Percentiles rank a stretch among this genome's conserved stretches.
Evolutionary conservation across 345 rosid genomes (phyloP).

Genomic region (Eucalyptus victrix): DNA sequence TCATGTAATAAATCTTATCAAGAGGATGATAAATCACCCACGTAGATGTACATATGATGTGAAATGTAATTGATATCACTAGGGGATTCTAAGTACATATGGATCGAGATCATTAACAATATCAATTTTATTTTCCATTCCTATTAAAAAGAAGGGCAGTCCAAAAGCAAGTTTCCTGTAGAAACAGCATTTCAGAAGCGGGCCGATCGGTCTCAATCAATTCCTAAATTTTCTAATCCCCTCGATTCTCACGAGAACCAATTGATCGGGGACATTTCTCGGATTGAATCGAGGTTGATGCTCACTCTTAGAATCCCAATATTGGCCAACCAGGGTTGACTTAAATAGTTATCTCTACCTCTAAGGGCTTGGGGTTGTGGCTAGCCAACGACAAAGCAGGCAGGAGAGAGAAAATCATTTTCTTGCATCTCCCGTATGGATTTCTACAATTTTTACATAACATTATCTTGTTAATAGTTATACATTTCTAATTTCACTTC

Average conservation of each 20-base stretch:
- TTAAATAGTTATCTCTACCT: neutral
- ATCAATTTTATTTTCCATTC: neutral
- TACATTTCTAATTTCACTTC: neutral
- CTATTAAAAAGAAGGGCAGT: neutral
- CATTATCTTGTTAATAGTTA: neutral
- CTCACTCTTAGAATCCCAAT: neutral
- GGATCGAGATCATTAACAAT: neutral
- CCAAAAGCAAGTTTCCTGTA: neutral
- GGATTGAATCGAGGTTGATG: neutral
- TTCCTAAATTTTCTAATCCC: neutral
- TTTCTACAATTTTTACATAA: neutral
- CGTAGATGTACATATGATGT: neutral
- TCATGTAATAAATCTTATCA: neutral
- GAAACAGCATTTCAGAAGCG: neutral
- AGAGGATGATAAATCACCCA: neutral
- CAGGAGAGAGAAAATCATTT: neutral
- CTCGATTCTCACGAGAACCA: neutral
- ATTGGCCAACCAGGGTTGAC: neutral
- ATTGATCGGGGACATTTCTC: neutral
- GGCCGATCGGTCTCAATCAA: neutral
- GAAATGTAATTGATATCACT: neutral
- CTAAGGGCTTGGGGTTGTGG: neutral
- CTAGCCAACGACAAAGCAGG: neutral
- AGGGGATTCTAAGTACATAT: neutral
- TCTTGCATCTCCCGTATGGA: neutral